Percentiles rank a stretch among this genome's conserved stretches.
These are phyloP conservation scores for Ilyonectria sp. DNA, from an alignment of 2,329 filamentous ascomycete genomes.

Conservation along the genomic window DNA sequence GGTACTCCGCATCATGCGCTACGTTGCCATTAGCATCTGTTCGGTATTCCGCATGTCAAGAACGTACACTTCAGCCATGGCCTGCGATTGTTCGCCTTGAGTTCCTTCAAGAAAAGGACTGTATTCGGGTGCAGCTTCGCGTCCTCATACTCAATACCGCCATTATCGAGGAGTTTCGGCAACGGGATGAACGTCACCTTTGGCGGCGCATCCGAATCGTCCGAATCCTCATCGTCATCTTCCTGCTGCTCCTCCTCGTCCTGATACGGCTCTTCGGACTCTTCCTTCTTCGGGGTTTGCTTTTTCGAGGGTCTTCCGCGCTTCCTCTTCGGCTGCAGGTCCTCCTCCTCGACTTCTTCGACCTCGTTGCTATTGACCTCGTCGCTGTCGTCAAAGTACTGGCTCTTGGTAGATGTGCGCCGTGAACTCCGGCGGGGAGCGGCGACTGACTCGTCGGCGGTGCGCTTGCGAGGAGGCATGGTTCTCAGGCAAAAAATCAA, in stretches of 20 bases:
- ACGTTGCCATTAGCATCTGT: slow-evolving; percentile 6
- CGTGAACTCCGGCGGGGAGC: slow-evolving; percentile 62
- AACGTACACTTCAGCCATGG: slow-evolving; percentile 71
- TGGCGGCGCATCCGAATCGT: slow-evolving; percentile 52
- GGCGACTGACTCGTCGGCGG: slow-evolving; percentile 48
- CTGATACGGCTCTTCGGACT: slow-evolving; percentile 46
- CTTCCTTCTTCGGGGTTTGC: slow-evolving; percentile 35
- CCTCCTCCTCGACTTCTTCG: slow-evolving; percentile 37
- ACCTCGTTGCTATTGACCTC: slow-evolving; percentile 32
- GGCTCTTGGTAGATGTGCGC: slow-evolving; percentile 65
- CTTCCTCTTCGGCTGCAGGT: slow-evolving; percentile 50
- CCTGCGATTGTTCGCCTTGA: slow-evolving; percentile 73
- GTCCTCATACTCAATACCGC: slow-evolving; percentile 64
- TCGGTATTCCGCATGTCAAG: background rate
- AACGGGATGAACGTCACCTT: slow-evolving; percentile 55
- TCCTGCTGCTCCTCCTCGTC: slow-evolving; percentile 46
- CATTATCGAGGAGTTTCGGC: slow-evolving; percentile 53
- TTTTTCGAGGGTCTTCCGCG: slow-evolving; percentile 47
- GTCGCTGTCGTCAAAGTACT: slow-evolving; percentile 63
- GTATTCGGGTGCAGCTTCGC: slow-evolving; percentile 71
- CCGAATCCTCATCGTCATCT: slow-evolving; percentile 44
- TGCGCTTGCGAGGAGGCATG: slow-evolving; percentile 60
- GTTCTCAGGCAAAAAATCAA: background rate
- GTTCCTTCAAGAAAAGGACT: slow-evolving; percentile 69
- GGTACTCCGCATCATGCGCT: slow-evolving; percentile 87